Evolutionary conservation across 2,329 filamentous ascomycete species (phyloP).

Genomic region (Alternaria sp.): DNA sequence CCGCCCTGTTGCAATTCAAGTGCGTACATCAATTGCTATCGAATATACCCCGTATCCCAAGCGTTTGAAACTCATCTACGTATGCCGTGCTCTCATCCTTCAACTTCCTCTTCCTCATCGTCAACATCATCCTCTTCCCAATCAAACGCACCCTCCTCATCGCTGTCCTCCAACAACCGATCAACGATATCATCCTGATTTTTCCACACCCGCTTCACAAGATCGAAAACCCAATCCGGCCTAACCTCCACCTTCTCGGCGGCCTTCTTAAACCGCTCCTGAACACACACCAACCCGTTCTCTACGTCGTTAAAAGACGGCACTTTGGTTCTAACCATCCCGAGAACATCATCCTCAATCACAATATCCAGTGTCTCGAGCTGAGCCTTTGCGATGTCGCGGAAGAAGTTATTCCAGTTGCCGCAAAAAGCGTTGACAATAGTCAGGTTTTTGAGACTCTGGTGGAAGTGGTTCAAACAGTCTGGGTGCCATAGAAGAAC

Average conservation of each 20-base stretch:
- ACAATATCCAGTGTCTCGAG: not conserved
- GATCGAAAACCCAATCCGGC: not conserved
- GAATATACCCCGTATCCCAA: not conserved
- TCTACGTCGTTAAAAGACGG: not conserved
- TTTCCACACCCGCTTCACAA: not conserved
- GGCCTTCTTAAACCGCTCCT: not conserved
- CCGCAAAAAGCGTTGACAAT: not conserved
- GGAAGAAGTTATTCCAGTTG: not conserved
- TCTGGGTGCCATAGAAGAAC: not conserved
- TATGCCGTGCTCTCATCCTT: not conserved
- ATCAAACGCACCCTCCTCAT: not conserved
- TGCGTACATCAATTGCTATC: not conserved
- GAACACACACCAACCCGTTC: not conserved
- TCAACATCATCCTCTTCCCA: not conserved
- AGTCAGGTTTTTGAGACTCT: not conserved
- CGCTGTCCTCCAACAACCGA: not conserved
- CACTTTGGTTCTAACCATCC: not conserved
- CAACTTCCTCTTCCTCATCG: not conserved
- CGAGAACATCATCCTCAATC: not conserved
- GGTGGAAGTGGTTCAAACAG: not conserved
- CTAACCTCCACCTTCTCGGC: not conserved
- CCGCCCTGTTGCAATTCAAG: no score
- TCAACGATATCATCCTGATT: not conserved
- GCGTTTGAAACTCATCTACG: not conserved
- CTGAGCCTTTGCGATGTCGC: not conserved